Evolutionary conservation across 768 basidiomycete species (phyloP).

Genomic region (Lactarius sanguifluus): DNA sequence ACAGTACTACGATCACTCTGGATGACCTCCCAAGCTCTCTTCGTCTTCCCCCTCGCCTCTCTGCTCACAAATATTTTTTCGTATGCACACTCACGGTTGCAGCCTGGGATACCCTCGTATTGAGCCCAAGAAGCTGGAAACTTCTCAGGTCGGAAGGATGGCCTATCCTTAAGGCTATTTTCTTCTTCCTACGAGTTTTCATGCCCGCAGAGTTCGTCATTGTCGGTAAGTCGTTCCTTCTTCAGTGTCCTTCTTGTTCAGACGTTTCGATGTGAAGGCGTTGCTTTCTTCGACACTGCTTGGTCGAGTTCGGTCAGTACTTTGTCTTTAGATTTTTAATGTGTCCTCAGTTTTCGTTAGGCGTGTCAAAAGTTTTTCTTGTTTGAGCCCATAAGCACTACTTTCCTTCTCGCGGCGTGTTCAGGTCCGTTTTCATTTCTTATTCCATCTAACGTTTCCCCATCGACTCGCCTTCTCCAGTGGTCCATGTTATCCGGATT

Average conservation of each 20-base stretch:
- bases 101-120: constrained; percentile 86
- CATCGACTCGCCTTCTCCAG: constrained; percentile 34
- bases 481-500: constrained; percentile 74
- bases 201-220: constrained; percentile 80
- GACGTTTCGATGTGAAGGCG: constrained; percentile 46
- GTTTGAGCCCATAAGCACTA: constrained; percentile 85
- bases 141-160: constrained; percentile 62
- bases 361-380: constrained; percentile 71
- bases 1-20: constrained; percentile 9
- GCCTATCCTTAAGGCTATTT: constrained; percentile 76
- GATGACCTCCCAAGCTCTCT: constrained; percentile 59
- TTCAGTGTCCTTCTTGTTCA: constrained; percentile 1
- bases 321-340: background rate
- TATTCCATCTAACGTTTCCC: background rate
- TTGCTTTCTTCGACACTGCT: constrained; percentile 81
- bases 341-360: constrained; percentile 35
- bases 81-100: constrained; percentile 89
- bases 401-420: constrained; percentile 71
- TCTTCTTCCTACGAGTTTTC: constrained; percentile 69
- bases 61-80: constrained; percentile 86
- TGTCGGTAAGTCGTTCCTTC: constrained; percentile 49
- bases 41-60: constrained; percentile 72
- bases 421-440: constrained; percentile 44
- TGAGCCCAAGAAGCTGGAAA: constrained; percentile 76
- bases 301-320: constrained; percentile 54